phyloP scores from a whole-genome alignment of 2,329 filamentous ascomycete species.

The Diaporthe sp. region DNA sequence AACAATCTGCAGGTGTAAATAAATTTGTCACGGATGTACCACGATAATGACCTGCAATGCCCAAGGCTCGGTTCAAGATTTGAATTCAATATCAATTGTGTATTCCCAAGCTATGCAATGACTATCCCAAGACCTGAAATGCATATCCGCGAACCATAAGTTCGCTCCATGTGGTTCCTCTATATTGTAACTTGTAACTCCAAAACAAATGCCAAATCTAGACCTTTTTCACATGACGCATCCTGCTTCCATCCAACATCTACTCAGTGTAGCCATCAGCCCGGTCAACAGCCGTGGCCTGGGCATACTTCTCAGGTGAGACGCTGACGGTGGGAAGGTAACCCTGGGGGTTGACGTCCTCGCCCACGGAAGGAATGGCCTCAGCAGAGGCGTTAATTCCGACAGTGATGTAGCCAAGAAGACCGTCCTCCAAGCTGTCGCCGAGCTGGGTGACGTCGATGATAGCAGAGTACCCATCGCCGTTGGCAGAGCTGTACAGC shows the following conservation, averaged over 20 bases:
- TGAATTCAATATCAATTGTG: neutral
- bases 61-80: too few relatives aligned
- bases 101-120: neutral
- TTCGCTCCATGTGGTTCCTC: neutral
- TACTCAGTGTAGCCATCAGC: conserved; percentile 27
- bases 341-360: conserved; percentile 22
- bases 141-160: neutral
- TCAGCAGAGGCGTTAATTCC: conserved; percentile 57
- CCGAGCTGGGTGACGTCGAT: conserved; percentile 69
- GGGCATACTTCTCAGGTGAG: conserved; percentile 25
- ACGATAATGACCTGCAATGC: too few relatives aligned
- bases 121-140: neutral
- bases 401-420: conserved; percentile 65
- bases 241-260: neutral
- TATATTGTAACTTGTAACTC: neutral
- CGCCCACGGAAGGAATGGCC: neutral
- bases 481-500: conserved; percentile 54
- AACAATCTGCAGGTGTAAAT: too few relatives aligned
- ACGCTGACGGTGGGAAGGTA: conserved; percentile 26
- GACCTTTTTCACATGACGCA: too few relatives aligned
- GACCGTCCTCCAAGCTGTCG: conserved; percentile 60
- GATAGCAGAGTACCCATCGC: conserved; percentile 57
- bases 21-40: too few relatives aligned
- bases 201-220: neutral
- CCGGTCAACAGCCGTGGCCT: conserved; percentile 18